Percentiles rank a stretch among this genome's conserved stretches.
phyloP scores from a whole-genome alignment of 2,329 filamentous ascomycete genomes.

The Arthrobotrys conoides region DNA sequence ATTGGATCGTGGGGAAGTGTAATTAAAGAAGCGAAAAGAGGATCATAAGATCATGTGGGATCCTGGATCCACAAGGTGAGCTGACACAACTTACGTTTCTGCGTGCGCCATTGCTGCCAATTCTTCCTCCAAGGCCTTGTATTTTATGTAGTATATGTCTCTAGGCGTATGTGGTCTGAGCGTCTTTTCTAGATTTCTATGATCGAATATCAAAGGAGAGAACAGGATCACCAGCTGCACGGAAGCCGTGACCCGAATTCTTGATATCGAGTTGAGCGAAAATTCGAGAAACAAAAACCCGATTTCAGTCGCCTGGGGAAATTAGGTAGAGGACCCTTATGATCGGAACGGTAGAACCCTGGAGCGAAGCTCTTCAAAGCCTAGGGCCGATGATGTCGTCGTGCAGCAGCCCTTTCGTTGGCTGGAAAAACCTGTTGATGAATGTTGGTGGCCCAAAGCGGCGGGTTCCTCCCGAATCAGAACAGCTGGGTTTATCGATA shows the following conservation, averaged over 20 bases:
- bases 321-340: slow-evolving; percentile 5
- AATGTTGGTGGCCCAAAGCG: slow-evolving; percentile 18
- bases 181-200: neutral
- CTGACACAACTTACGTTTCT: slow-evolving; percentile 49
- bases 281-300: neutral
- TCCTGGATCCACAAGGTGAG: neutral
- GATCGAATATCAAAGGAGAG: slow-evolving; percentile 5
- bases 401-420: slow-evolving; percentile 26
- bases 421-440: slow-evolving; percentile 48
- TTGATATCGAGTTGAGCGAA: no score
- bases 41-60: slow-evolving; percentile 10
- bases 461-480: slow-evolving; percentile 35
- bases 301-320: neutral
- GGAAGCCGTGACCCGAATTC: neutral
- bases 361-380: neutral
- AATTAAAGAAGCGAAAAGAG: slow-evolving; percentile 10
- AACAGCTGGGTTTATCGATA: slow-evolving; percentile 28
- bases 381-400: slow-evolving; percentile 44
- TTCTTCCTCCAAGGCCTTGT: neutral
- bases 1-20: neutral
- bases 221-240: neutral
- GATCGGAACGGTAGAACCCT: slow-evolving; percentile 22
- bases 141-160: neutral
- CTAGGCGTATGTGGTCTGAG: neutral
- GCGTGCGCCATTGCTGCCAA: slow-evolving; percentile 23